Base-by-base conservation (phyloP, 2,329 filamentous ascomycete species). In the Tolypocladium amazonense region DNA sequence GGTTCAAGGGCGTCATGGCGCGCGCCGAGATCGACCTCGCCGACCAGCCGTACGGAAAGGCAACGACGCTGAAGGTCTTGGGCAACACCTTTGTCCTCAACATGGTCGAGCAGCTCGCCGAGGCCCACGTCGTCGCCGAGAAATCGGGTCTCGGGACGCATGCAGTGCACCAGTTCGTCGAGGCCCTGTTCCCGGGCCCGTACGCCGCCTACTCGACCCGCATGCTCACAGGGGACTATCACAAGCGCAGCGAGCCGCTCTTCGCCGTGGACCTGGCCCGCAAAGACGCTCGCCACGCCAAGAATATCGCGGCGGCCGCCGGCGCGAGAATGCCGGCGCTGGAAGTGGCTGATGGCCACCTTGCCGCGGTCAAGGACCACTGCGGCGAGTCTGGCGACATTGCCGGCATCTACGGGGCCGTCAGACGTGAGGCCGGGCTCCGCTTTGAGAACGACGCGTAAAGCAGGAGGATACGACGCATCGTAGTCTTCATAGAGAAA, bases 31-130 rank as follows among this genome's bases (percentile, higher is more conserved):
- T 95, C 61, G 85, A 93, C 70, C 87, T 91, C 72, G 79, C 80
- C 53, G 85, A 82, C 63, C 82, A 90, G 72, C 81, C 87, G 1
- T 85, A 87, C 56, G 83, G 87, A 58, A 84, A 85, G 58, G 86
- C 91, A 5, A 82, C 85, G 1, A 81, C 85, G 54, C 78, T 96
- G 56, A 94, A 96, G 75, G 79, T 96, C 25, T 81, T 96, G 12
- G 92, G 92, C 60, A 96, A 96, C 73, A 90, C 88, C 0, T 92
- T 96, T 71, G 81, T 96, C 66, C 71, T 95, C 47, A 89, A 89
- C 75, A 92, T 92, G 82, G 83, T 92, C 30, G 88, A 92, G 69
- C 82, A 89, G 57, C 76, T 96, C 4, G 85, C 89, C 1, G 90
- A 96, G 75, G 88, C 87, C 7, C 83, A 93, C 69, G 84, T 88